Conservation (phyloP, 495 filamentous ascomycete genomes). For the Pseudevernia furfuracea region DNA sequence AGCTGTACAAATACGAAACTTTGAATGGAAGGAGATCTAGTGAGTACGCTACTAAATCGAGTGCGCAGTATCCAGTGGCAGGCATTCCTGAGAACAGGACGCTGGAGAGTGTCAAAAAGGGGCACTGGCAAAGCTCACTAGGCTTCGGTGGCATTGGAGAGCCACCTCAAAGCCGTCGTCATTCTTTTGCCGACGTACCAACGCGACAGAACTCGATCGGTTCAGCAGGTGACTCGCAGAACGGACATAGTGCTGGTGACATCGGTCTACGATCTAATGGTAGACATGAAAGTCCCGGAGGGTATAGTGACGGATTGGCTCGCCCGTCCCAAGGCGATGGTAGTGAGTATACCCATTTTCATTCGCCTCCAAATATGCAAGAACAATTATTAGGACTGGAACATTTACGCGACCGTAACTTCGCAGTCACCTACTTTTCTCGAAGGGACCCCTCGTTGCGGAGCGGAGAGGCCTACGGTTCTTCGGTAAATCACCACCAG, state of each 20-base stretch:
- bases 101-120: conserved; percentile 69
- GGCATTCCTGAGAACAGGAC: conserved; percentile 60
- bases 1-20: conserved; percentile 39
- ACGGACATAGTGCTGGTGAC: conserved; percentile 27
- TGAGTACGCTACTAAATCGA: conserved; percentile 53
- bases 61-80: conserved; percentile 48
- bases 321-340: conserved; percentile 34
- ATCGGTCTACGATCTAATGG: conserved; percentile 33
- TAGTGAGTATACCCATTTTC: conserved; percentile 41
- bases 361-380: conserved; percentile 31
- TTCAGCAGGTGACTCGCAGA: conserved; percentile 55
- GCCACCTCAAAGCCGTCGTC: conserved; percentile 77
- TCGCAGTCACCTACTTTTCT: conserved; percentile 44
- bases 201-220: conserved; percentile 62
- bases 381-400: conserved; percentile 34
- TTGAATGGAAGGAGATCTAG: conserved; percentile 47
- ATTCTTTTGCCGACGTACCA: conserved; percentile 90
- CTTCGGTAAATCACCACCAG: conserved; percentile 42
- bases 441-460: conserved; percentile 39
- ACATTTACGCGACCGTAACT: conserved; percentile 40
- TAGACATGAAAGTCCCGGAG: conserved; percentile 37
- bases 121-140: conserved; percentile 80
- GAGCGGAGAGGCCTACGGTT: conserved; percentile 28
- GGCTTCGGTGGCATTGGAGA: conserved; percentile 67
- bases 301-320: conserved; percentile 30